A percentile compares a stretch with the other conserved stretches of the same genome.
phyloP scores from a whole-genome alignment of 306 rosid species.

The Abrus precatorius region DNA sequence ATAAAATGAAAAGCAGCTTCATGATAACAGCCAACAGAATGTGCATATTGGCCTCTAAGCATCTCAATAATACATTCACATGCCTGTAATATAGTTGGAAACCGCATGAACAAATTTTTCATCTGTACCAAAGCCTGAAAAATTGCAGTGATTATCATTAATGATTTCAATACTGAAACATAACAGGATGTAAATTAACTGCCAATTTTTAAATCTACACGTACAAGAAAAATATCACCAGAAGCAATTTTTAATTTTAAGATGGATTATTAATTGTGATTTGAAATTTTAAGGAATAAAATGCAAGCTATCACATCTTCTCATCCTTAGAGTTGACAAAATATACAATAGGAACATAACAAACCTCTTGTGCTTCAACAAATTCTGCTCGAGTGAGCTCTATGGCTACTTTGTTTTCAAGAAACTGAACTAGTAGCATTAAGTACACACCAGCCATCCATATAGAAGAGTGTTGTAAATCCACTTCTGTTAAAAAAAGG shows the following conservation, averaged over 20 bases:
- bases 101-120: conserved; percentile 88
- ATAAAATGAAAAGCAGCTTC: conserved; percentile 91
- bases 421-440: conserved; percentile 92
- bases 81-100: conserved; percentile 93
- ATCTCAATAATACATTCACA: conserved; percentile 93
- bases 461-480: conserved; percentile 93
- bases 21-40: conserved; percentile 84
- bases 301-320: conserved; percentile 28
- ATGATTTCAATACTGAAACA: conserved; percentile 36
- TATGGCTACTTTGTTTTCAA: conserved; percentile 95
- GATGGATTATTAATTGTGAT: conserved; percentile 30
- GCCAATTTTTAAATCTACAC: conserved; percentile 23
- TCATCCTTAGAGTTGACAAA: conserved; percentile 34
- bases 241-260: conserved; percentile 28
- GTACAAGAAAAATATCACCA: conserved; percentile 37
- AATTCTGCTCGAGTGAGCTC: conserved; percentile 93
- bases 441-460: conserved; percentile 99
- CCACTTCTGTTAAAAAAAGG: conserved; percentile 72
- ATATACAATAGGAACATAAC: conserved; percentile 39
- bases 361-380: conserved; percentile 94
- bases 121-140: conserved; percentile 92
- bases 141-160: conserved; percentile 36
- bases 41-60: conserved; percentile 98
- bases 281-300: conserved; percentile 34
- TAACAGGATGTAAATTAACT: conserved; percentile 41